Evolutionary conservation across 169 alveolate genomes (phyloP).

Genomic region (Eimeria necatrix): DNA sequence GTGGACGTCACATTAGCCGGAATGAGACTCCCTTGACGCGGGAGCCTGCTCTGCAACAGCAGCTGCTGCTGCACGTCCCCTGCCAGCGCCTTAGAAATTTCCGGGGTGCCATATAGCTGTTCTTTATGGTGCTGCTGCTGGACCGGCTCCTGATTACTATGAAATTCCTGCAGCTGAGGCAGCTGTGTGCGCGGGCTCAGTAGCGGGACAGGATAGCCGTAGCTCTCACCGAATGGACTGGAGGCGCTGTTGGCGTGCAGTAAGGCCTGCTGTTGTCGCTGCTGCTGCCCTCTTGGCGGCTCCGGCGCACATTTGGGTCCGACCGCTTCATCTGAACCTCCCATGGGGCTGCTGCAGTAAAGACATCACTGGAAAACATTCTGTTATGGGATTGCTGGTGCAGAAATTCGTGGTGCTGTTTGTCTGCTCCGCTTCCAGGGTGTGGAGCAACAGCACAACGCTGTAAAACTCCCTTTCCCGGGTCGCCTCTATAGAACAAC

Average conservation of each 20-base stretch:
- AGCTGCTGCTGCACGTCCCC: constrained; percentile 67
- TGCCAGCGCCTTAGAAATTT: background rate
- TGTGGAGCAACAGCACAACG: background rate
- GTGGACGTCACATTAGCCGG: background rate
- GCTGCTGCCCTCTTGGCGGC: constrained; percentile 33
- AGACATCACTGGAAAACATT: constrained; percentile 27
- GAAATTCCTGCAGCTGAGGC: constrained; percentile 38
- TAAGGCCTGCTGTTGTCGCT: constrained; percentile 2
- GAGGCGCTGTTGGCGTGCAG: constrained; percentile 27
- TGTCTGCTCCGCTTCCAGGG: too few species aligned
- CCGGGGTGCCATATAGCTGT: background rate
- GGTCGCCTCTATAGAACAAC: background rate
- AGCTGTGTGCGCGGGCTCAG: constrained; percentile 52
- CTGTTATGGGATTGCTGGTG: constrained; percentile 20
- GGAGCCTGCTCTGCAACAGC: constrained; percentile 45
- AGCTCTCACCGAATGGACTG: background rate
- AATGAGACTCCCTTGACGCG: background rate
- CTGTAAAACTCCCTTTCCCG: background rate
- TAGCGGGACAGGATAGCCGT: constrained; percentile 37
- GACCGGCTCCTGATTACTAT: background rate
- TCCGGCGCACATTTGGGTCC: background rate
- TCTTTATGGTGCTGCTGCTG: constrained; percentile 15
- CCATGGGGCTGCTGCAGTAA: constrained; percentile 57
- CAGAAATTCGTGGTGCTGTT: background rate
- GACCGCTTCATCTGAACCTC: constrained; percentile 49